Evolutionary conservation across 179 eudicot genomes (phyloP).

Genomic region (Beta macrorhiza): DNA sequence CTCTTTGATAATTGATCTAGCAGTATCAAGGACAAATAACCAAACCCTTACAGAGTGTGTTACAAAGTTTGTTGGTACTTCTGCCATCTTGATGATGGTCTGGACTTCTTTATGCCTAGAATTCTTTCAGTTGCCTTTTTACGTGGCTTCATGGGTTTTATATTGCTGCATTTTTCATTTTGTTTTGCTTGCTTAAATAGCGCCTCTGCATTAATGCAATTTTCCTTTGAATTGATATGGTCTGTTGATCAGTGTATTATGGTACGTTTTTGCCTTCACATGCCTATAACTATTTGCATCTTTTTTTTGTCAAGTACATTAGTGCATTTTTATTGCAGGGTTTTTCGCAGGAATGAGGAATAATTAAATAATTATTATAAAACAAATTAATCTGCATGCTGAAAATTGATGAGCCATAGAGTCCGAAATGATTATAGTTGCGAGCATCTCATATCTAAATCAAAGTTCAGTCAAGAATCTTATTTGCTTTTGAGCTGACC

Average conservation of each 20-base stretch:
- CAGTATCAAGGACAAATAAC: no score
- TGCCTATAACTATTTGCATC: background rate
- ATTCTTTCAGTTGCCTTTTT: background rate
- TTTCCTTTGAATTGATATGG: background rate
- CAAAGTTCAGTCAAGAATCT: background rate
- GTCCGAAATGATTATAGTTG: background rate
- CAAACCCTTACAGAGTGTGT: no score
- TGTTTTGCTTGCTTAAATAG: background rate
- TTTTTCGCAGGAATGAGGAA: background rate
- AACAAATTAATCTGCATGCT: background rate
- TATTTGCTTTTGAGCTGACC: background rate
- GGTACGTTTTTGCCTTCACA: background rate
- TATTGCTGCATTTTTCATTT: background rate
- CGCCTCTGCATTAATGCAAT: background rate
- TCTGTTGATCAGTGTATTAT: background rate
- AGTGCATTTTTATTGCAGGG: background rate
- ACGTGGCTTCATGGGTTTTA: background rate
- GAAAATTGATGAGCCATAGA: background rate
- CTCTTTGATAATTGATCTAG: no score
- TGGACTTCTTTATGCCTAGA: background rate
- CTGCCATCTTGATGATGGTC: no score
- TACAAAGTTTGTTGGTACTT: no score
- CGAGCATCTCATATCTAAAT: background rate
- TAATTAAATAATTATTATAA: background rate
- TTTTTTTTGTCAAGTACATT: background rate